These are phyloP conservation scores for Penicillium capsulatum DNA, from an alignment of 2,329 filamentous ascomycete species.

Conservation along the genomic window DNA sequence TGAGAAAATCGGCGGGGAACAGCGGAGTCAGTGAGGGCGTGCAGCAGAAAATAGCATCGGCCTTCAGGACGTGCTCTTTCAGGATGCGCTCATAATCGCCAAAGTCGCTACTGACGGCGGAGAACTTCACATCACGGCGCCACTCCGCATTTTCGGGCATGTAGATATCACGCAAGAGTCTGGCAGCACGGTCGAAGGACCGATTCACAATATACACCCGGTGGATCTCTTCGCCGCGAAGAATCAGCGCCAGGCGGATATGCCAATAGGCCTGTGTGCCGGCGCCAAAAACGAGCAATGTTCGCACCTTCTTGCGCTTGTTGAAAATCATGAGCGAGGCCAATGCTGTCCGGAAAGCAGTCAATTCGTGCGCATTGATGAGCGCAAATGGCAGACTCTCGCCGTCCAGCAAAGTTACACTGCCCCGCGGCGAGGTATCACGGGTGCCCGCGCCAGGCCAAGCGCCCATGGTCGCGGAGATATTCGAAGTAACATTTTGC, in stretches of 20 bases:
- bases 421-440: slow-evolving; percentile 52
- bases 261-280: slow-evolving; percentile 95
- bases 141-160: slow-evolving; percentile 54
- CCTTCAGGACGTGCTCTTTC: slow-evolving; percentile 62
- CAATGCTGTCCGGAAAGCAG: slow-evolving; percentile 65
- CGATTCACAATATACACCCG: slow-evolving; percentile 81
- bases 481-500: slow-evolving; percentile 22
- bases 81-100: slow-evolving; percentile 64
- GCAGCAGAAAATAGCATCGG: slow-evolving; percentile 84
- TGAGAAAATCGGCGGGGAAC: slow-evolving; percentile 71
- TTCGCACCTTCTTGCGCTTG: slow-evolving; percentile 65
- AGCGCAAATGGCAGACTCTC: slow-evolving; percentile 57
- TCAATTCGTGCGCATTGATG: slow-evolving; percentile 64
- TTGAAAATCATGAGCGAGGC: slow-evolving; percentile 58
- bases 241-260: slow-evolving; percentile 72
- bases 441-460: slow-evolving; percentile 35
- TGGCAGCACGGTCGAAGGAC: slow-evolving; percentile 43
- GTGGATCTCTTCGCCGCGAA: slow-evolving; percentile 63
- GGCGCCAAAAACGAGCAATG: slow-evolving; percentile 77
- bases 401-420: slow-evolving; percentile 57
- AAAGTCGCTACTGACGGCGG: slow-evolving; percentile 65
- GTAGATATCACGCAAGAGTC: slow-evolving; percentile 54
- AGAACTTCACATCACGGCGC: slow-evolving; percentile 64
- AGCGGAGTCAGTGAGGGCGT: slow-evolving; percentile 71
- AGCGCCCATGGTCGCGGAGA: slow-evolving; percentile 31